phyloP scores from a whole-genome alignment of 2,329 filamentous ascomycete species.

The Cladosporium sphaerospermum region DNA sequence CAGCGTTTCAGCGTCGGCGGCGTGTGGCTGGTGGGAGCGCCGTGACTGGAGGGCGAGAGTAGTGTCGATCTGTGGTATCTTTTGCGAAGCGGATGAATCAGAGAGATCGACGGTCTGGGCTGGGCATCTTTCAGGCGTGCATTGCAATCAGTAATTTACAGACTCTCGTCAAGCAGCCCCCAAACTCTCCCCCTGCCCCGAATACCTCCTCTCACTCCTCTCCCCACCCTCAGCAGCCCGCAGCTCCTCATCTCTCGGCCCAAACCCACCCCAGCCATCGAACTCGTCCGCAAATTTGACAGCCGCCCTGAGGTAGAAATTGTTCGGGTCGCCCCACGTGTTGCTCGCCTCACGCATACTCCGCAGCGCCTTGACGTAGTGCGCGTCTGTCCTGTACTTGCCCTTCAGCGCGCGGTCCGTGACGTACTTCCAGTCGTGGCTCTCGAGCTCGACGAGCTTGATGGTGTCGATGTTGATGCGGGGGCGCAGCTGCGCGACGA shows the following conservation, averaged over 20 bases:
- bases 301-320: slow-evolving; percentile 61
- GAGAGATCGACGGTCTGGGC: too few relatives aligned
- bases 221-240: slow-evolving; percentile 9
- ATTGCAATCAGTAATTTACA: too few relatives aligned
- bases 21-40: background rate
- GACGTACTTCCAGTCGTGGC: slow-evolving; percentile 71
- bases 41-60: background rate
- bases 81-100: too few relatives aligned
- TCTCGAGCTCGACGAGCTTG: slow-evolving; percentile 52
- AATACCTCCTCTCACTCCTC: slow-evolving; percentile 14
- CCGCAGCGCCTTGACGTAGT: slow-evolving; percentile 77
- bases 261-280: slow-evolving; percentile 57
- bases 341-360: slow-evolving; percentile 67
- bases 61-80: too few relatives aligned
- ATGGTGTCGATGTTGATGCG: slow-evolving; percentile 62
- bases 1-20: background rate
- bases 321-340: slow-evolving; percentile 66
- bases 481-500: slow-evolving; percentile 69
- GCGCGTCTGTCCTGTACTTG: slow-evolving; percentile 63
- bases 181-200: slow-evolving; percentile 14
- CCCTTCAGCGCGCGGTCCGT: slow-evolving; percentile 64
- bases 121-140: too few relatives aligned
- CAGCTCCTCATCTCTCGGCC: slow-evolving; percentile 17
- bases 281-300: slow-evolving; percentile 70
- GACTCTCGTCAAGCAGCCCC: background rate